Evolutionary conservation across 805 yeast genomes (phyloP).

Genomic region (Candida schatavii): DNA sequence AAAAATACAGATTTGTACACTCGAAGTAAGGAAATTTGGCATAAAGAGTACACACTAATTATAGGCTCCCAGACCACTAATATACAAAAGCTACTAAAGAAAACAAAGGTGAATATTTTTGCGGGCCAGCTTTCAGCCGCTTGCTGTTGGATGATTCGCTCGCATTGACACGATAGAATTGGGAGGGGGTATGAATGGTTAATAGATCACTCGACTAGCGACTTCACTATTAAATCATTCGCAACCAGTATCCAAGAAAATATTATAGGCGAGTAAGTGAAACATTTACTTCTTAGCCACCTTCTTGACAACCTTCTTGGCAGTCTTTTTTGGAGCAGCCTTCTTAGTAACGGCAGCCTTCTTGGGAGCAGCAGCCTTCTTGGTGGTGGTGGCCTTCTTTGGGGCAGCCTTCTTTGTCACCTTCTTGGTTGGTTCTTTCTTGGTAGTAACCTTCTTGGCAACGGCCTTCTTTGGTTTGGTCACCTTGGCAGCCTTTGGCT

Average conservation of each 20-base stretch:
- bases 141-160: too few species aligned
- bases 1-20: slow-evolving; percentile 5
- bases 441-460: slow-evolving; percentile 19
- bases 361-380: background rate
- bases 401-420: slow-evolving; percentile 12
- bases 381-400: slow-evolving; percentile 11
- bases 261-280: background rate
- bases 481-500: slow-evolving; percentile 17
- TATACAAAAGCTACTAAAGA: slow-evolving; percentile 5
- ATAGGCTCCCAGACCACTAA: slow-evolving; percentile 2
- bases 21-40: slow-evolving; percentile 1
- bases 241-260: too few species aligned
- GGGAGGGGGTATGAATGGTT: too few species aligned
- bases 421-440: slow-evolving; percentile 24
- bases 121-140: too few species aligned
- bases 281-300: background rate
- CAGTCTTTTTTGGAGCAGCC: slow-evolving; percentile 13
- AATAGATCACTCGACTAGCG: too few species aligned
- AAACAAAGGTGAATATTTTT: background rate
- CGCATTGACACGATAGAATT: too few species aligned
- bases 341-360: slow-evolving; percentile 8
- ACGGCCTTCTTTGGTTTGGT: slow-evolving; percentile 21
- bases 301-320: slow-evolving; percentile 6
- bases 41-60: background rate
- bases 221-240: too few species aligned